phyloP scores from a whole-genome alignment of 805 yeast species.

The Ogataea philodendri region DNA sequence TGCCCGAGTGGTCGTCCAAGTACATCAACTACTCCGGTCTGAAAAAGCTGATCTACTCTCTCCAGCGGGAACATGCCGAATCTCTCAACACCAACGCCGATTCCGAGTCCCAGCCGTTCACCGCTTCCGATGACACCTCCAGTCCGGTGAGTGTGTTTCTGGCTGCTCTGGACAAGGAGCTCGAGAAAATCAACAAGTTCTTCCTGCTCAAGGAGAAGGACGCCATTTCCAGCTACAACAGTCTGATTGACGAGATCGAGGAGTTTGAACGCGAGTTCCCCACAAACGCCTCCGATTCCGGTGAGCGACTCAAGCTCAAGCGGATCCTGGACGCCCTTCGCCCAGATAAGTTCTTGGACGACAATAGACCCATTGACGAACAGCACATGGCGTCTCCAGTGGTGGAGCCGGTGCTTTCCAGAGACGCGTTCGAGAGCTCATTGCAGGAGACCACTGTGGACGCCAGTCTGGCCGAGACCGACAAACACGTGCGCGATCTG shows the following conservation, averaged over 20 bases:
- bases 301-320: conserved; percentile 17
- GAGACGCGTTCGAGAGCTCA: conserved; percentile 22
- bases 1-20: conserved; percentile 95
- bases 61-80: conserved; percentile 62
- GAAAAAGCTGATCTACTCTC: conserved; percentile 76
- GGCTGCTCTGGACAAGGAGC: conserved; percentile 74
- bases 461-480: conserved; percentile 17
- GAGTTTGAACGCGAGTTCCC: conserved; percentile 51
- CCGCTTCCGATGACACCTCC: conserved; percentile 31
- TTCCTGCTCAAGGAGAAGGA: conserved; percentile 65
- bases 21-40: conserved; percentile 87
- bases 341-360: conserved; percentile 14
- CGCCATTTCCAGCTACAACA: conserved; percentile 51
- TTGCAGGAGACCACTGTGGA: conserved; percentile 4
- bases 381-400: background rate
- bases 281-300: conserved; percentile 16
- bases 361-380: conserved; percentile 2
- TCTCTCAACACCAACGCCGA: conserved; percentile 25
- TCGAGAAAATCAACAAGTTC: conserved; percentile 72
- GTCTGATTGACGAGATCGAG: conserved; percentile 58
- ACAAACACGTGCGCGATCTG: conserved; percentile 19
- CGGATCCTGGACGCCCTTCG: conserved; percentile 15
- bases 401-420: conserved; percentile 15
- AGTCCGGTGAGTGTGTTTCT: conserved; percentile 61
- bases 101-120: conserved; percentile 29